phyloP scores from a whole-genome alignment of 257 asterid genomes.

The Lantana camara region DNA sequence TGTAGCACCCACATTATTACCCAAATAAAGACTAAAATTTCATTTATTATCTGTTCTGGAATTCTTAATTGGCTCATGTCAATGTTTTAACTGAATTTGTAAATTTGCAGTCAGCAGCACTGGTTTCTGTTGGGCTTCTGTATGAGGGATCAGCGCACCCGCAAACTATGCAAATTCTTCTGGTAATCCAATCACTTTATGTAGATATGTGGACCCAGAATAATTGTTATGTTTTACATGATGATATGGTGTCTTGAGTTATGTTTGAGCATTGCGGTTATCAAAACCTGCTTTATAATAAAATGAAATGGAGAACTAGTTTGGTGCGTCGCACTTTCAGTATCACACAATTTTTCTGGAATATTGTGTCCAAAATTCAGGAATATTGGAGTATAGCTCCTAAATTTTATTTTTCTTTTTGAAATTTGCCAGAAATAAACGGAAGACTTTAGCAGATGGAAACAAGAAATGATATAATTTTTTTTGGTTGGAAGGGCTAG shows the following conservation, averaged over 20 bases:
- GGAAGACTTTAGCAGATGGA: background rate
- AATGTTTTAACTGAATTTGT: constrained; percentile 13
- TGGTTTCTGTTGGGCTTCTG: constrained; percentile 87
- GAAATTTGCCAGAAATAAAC: background rate
- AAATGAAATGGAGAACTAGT: background rate
- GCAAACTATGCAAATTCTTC: constrained; percentile 94
- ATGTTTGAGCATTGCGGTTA: constrained; percentile 11
- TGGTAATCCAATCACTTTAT: constrained; percentile 56
- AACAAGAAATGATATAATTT: background rate
- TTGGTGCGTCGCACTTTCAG: background rate
- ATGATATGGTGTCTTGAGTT: constrained; percentile 9
- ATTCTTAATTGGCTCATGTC: constrained; percentile 20
- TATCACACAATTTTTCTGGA: background rate
- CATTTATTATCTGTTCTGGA: constrained; percentile 22
- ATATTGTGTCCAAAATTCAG: background rate
- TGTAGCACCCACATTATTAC: constrained; percentile 20
- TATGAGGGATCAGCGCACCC: constrained; percentile 98
- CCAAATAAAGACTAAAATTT: background rate
- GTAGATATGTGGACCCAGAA: constrained; percentile 5
- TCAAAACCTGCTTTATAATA: background rate
- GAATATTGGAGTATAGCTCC: background rate
- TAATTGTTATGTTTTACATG: background rate
- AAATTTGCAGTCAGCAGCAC: constrained; percentile 82
- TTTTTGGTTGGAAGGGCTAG: background rate
- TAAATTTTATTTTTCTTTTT: background rate